Evolutionary conservation across 345 rosid genomes (phyloP).

Genomic region (Boechera divaricarpa): DNA sequence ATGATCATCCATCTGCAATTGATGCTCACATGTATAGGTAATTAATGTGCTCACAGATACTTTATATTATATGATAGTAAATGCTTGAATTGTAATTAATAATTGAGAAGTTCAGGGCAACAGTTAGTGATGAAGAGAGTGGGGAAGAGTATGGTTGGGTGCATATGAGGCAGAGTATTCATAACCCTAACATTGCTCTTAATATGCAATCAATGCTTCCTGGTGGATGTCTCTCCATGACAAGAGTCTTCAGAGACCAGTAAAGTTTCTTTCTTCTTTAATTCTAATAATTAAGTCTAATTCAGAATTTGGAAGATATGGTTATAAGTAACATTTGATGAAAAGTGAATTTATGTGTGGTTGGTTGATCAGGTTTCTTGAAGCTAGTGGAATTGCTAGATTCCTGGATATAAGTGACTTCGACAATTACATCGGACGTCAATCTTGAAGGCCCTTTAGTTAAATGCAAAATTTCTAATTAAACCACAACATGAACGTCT

Average conservation of each 20-base stretch:
- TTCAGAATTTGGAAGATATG: background rate
- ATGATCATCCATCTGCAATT: slow-evolving; percentile 68
- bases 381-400: slow-evolving; percentile 65
- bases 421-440: slow-evolving; percentile 49
- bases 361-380: slow-evolving; percentile 61
- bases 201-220: slow-evolving; percentile 73
- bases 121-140: slow-evolving; percentile 57
- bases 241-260: slow-evolving; percentile 59
- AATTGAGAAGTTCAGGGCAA: slow-evolving; percentile 54
- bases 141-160: slow-evolving; percentile 82
- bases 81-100: background rate
- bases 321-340: background rate
- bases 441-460: slow-evolving; percentile 32
- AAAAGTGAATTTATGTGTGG: slow-evolving; percentile 22
- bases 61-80: slow-evolving; percentile 4
- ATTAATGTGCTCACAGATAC: background rate
- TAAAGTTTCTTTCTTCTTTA: slow-evolving; percentile 20
- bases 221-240: slow-evolving; percentile 70
- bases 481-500: background rate
- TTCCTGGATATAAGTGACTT: slow-evolving; percentile 66
- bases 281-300: background rate
- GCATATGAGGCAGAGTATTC: slow-evolving; percentile 90
- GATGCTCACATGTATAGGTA: slow-evolving; percentile 97
- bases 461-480: background rate
- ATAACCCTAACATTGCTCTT: slow-evolving; percentile 84